These are phyloP conservation scores for Aspergillus ochraceus DNA, from an alignment of 2,329 filamentous ascomycete genomes.

Conservation along the genomic window DNA sequence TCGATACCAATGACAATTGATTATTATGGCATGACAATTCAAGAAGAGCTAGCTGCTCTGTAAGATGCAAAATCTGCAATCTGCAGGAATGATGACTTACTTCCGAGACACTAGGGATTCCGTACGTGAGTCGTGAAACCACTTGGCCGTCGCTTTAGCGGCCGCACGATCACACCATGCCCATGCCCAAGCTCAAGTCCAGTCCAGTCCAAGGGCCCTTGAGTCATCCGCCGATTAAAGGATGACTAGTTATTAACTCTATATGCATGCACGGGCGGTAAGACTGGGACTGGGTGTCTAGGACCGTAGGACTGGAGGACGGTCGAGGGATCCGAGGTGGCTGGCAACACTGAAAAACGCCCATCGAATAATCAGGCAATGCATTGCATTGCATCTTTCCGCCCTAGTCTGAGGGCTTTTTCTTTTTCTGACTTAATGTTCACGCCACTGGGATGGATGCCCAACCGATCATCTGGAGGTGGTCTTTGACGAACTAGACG, in stretches of 20 bases:
- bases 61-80: background rate
- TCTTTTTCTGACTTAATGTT: background rate
- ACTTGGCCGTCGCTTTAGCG: background rate
- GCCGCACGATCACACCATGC: background rate
- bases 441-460: background rate
- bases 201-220: background rate
- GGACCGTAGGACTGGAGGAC: background rate
- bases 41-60: background rate
- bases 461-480: background rate
- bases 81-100: background rate
- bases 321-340: background rate
- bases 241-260: too few species aligned
- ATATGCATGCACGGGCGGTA: background rate
- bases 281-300: background rate
- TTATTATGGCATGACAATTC: background rate
- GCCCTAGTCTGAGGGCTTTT: background rate
- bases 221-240: background rate
- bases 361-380: background rate
- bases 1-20: background rate
- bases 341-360: constrained; percentile 1
- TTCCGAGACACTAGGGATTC: background rate
- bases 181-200: background rate
- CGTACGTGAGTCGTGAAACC: too few species aligned
- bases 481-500: too few species aligned
- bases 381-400: background rate